Conservation (phyloP, 2,329 filamentous ascomycete species). For the Didymella sp. region DNA sequence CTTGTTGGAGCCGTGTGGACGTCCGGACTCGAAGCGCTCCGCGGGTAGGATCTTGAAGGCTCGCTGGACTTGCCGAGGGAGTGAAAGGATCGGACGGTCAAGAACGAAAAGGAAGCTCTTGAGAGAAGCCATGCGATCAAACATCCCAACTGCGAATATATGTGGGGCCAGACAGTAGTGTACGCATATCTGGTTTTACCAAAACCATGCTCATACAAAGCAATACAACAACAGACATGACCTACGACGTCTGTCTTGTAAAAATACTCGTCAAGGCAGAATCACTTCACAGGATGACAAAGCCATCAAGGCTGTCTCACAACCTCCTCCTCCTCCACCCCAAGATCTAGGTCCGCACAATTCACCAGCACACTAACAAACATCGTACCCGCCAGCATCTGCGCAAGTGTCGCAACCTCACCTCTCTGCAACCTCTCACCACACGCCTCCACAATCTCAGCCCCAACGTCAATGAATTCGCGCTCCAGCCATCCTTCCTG, state of each 20-base stretch:
- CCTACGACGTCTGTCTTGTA: not conserved
- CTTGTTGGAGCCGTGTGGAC: too few species aligned
- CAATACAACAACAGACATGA: not conserved
- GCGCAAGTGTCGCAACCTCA: slow-evolving; percentile 9
- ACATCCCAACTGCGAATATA: not conserved
- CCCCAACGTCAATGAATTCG: not conserved
- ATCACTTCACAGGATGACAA: not conserved
- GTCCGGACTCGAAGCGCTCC: not conserved
- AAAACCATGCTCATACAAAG: not conserved
- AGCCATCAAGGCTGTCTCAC: not conserved
- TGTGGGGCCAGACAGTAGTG: not conserved
- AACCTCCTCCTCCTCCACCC: not conserved
- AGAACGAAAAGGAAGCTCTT: not conserved
- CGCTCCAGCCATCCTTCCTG: slow-evolving; percentile 12
- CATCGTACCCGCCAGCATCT: slow-evolving; percentile 10
- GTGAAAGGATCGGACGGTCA: not conserved
- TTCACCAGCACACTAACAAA: slow-evolving; percentile 15
- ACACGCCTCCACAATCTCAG: not conserved
- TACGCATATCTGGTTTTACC: not conserved
- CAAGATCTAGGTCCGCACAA: slow-evolving; percentile 3
- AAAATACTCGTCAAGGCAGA: not conserved
- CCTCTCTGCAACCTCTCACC: slow-evolving; percentile 1
- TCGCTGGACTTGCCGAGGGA: not conserved
- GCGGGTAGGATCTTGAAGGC: not conserved
- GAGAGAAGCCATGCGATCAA: not conserved